A percentile compares a stretch with the other conserved stretches of the same genome.
phyloP scores from a whole-genome alignment of 495 filamentous ascomycete species.

The Podospora sp. region DNA sequence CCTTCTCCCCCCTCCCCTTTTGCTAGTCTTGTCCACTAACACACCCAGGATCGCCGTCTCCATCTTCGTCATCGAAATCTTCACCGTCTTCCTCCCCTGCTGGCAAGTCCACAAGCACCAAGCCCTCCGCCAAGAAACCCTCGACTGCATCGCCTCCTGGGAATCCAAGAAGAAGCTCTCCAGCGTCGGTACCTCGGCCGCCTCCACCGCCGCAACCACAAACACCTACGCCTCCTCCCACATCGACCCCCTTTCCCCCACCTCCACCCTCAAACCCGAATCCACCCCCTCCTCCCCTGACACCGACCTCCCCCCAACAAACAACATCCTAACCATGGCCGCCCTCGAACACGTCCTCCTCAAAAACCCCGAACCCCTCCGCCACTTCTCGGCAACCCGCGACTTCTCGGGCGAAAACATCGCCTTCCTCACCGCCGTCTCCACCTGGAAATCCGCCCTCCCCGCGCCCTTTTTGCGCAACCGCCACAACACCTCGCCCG shows the following conservation, averaged over 20 bases:
- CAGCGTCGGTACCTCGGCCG: constrained; percentile 15
- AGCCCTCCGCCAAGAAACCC: constrained; percentile 34
- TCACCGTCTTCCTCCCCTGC: constrained; percentile 52
- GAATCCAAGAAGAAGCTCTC: constrained; percentile 37
- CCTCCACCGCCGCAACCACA: constrained; percentile 10
- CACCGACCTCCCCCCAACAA: constrained; percentile 32
- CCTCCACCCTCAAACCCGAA: constrained; percentile 4
- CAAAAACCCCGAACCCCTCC: constrained; percentile 57
- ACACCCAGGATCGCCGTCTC: constrained; percentile 34
- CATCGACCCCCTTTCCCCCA: constrained; percentile 25
- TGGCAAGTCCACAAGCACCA: constrained; percentile 35
- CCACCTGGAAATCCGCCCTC: constrained; percentile 54
- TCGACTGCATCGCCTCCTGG: constrained; percentile 35
- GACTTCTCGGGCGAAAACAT: constrained; percentile 73
- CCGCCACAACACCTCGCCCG: constrained; percentile 25
- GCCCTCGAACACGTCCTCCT: constrained; percentile 61
- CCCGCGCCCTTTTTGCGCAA: constrained; percentile 26
- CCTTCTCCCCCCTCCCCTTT: background rate
- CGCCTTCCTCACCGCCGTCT: constrained; percentile 61
- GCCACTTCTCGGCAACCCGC: constrained; percentile 60
- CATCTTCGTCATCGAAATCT: constrained; percentile 52
- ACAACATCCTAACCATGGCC: constrained; percentile 56
- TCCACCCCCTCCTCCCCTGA: constrained; percentile 18
- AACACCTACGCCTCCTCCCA: constrained; percentile 24
- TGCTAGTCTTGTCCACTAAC: background rate